These are phyloP conservation scores for Hypholoma sublateritium DNA, from an alignment of 768 basidiomycete genomes.

Conservation along the genomic window DNA sequence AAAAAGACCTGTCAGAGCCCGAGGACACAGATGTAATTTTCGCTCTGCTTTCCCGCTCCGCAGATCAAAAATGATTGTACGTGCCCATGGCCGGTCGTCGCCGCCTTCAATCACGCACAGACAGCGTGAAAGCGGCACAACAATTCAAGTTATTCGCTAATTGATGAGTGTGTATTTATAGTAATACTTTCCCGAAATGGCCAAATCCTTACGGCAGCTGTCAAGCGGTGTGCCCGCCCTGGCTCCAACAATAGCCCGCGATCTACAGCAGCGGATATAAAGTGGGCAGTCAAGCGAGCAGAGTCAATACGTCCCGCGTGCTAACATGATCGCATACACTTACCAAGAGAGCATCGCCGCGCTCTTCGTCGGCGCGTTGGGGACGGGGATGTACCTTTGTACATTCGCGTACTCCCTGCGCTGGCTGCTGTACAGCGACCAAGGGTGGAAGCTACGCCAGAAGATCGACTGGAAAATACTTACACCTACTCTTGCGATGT, in stretches of 20 bases:
- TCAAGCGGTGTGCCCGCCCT: background rate
- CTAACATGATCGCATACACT: background rate
- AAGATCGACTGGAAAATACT: slow-evolving; percentile 4
- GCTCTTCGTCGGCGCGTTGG: slow-evolving; percentile 8
- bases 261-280: slow-evolving; percentile 1
- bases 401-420: slow-evolving; percentile 8
- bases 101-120: background rate
- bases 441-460: slow-evolving; percentile 9
- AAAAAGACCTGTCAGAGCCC: too few species aligned
- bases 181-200: background rate
- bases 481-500: slow-evolving; percentile 1
- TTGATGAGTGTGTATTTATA: background rate
- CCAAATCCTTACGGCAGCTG: background rate
- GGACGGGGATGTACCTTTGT: slow-evolving; percentile 9
- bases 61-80: background rate
- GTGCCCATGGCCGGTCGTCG: background rate
- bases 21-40: background rate
- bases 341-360: slow-evolving; percentile 9
- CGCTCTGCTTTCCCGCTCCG: background rate
- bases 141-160: background rate
- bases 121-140: background rate
- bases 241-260: background rate
- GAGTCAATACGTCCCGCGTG: background rate
- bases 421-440: slow-evolving; percentile 9
- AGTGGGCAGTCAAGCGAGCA: background rate